Conservation (phyloP, 371 early-diverging fungal genomes). For the Gilbertella persicaria region DNA sequence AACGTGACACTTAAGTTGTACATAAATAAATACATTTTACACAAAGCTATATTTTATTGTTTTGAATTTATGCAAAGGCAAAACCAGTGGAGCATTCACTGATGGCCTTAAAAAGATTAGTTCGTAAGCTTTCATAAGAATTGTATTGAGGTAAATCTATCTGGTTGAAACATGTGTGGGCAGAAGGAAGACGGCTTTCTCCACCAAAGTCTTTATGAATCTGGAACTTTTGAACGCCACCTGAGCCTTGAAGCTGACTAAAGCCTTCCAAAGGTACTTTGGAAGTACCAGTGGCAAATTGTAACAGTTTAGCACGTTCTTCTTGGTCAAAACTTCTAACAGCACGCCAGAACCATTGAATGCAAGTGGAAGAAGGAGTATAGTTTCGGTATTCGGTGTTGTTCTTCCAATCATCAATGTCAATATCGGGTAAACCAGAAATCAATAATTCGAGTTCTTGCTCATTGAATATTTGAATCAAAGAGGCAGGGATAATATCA, state of each 20-base stretch:
- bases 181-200: slow-evolving; percentile 87
- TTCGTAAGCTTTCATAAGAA: slow-evolving; percentile 89
- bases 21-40: too few relatives aligned
- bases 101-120: slow-evolving; percentile 87
- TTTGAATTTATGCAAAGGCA: slow-evolving; percentile 87
- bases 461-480: slow-evolving; percentile 97
- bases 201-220: slow-evolving; percentile 97
- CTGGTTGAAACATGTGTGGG: slow-evolving; percentile 99
- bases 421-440: slow-evolving; percentile 97
- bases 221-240: slow-evolving; percentile 97
- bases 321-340: slow-evolving; percentile 97
- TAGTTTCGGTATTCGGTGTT: slow-evolving; percentile 96
- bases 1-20: slow-evolving; percentile 37
- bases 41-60: too few relatives aligned
- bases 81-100: slow-evolving; percentile 96
- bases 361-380: slow-evolving; percentile 80
- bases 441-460: slow-evolving; percentile 98
- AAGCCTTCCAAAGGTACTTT: slow-evolving; percentile 99
- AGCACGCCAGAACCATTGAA: slow-evolving; percentile 99
- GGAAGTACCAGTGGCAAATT: slow-evolving; percentile 98
- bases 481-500: slow-evolving; percentile 88
- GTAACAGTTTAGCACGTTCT: slow-evolving; percentile 96
- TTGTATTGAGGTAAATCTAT: slow-evolving; percentile 96
- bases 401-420: slow-evolving; percentile 99
- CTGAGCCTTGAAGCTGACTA: slow-evolving; percentile 89